phyloP scores from a whole-genome alignment of 192 early-diverging fungal species.

The Paraglomus brasilianum region DNA sequence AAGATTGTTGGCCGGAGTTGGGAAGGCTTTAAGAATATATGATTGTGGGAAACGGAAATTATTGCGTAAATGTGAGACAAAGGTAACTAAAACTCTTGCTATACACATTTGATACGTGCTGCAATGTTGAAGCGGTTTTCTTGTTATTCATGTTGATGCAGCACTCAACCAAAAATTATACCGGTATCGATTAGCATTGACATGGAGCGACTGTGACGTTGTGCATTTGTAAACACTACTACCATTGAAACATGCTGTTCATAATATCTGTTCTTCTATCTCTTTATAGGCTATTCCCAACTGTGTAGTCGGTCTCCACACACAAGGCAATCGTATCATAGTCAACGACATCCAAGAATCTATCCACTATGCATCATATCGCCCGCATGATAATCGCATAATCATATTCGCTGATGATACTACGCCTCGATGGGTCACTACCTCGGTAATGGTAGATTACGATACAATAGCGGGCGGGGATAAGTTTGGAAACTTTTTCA shows the following conservation, averaged over 20 bases:
- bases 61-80: conserved; percentile 86
- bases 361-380: conserved; percentile 73
- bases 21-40: conserved; percentile 85
- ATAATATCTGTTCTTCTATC: too few relatives aligned
- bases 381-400: conserved; percentile 75
- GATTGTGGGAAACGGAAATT: conserved; percentile 89
- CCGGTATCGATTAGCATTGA: conserved; percentile 19
- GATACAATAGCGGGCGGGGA: conserved; percentile 92
- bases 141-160: too few relatives aligned
- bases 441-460: conserved; percentile 81
- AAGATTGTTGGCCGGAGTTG: conserved; percentile 83
- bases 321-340: conserved; percentile 80
- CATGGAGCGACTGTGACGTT: too few relatives aligned
- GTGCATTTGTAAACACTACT: too few relatives aligned
- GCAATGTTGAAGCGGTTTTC: too few relatives aligned
- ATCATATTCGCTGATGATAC: conserved; percentile 92
- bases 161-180: background rate
- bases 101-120: background rate
- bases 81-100: conserved; percentile 40
- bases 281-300: conserved; percentile 65
- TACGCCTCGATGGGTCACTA: conserved; percentile 82
- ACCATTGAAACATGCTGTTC: too few relatives aligned
- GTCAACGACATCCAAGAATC: conserved; percentile 89
- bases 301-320: conserved; percentile 67
- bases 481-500: conserved; percentile 95